Evolutionary conservation across 768 basidiomycete genomes (phyloP).

Genomic region (Mycena venus): DNA sequence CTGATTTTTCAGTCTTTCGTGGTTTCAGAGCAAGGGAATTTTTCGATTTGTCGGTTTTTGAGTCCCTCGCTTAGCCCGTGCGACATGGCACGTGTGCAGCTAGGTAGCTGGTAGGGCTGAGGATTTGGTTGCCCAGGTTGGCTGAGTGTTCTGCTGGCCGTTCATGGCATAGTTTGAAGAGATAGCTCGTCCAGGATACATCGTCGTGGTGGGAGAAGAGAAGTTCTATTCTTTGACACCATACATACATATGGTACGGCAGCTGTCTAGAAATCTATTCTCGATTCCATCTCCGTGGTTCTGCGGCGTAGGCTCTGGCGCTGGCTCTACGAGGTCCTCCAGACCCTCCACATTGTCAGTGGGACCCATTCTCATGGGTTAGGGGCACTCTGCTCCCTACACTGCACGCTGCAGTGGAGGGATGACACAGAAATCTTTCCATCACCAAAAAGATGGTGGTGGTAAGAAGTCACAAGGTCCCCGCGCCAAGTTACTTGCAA

Average conservation of each 20-base stretch:
- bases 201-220: not conserved
- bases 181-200: not conserved
- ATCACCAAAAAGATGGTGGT: too few relatives aligned
- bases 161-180: not conserved
- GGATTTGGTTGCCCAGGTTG: not conserved
- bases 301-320: not conserved
- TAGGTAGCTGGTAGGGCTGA: not conserved
- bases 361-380: not conserved
- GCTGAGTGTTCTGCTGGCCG: not conserved
- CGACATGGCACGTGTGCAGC: not conserved
- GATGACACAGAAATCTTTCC: too few relatives aligned
- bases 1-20: not conserved
- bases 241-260: not conserved
- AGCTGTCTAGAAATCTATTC: not conserved
- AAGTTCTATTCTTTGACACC: not conserved
- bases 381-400: constrained; percentile 3
- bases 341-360: too few relatives aligned
- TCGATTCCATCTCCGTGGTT: not conserved
- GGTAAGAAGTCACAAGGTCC: too few relatives aligned
- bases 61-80: not conserved
- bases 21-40: not conserved
- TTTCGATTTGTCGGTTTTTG: not conserved
- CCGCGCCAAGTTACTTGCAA: too few relatives aligned
- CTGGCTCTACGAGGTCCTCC: too few relatives aligned
- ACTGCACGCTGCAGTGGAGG: not conserved